phyloP scores from a whole-genome alignment of 208 protist species.

The Leishmania aethiopica region DNA sequence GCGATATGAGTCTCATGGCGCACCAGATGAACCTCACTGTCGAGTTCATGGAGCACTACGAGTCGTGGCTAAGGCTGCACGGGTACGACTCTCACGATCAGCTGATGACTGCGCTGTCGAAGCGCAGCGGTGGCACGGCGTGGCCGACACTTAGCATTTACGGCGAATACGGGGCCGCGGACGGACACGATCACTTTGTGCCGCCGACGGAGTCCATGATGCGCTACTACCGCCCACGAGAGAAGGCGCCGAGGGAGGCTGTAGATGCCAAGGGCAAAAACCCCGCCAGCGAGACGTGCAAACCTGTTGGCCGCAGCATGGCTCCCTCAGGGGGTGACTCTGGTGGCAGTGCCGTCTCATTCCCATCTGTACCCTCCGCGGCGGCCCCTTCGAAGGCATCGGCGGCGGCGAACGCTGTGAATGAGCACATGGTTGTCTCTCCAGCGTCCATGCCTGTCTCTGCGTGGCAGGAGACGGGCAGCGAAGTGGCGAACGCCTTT shows the following conservation, averaged over 20 bases:
- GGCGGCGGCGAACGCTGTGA: background rate
- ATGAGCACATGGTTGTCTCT: constrained; percentile 5
- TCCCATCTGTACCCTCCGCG: background rate
- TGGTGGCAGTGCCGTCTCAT: background rate
- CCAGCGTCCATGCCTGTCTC: background rate
- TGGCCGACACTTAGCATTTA: constrained; percentile 30
- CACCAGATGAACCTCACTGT: constrained; percentile 45
- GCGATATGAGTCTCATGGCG: constrained; percentile 74
- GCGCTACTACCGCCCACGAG: constrained; percentile 9
- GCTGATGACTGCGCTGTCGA: constrained; percentile 53
- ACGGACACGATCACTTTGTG: constrained; percentile 36
- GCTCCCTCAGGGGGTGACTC: background rate
- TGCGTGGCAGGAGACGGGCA: background rate
- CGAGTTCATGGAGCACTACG: constrained; percentile 71
- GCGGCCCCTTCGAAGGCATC: background rate
- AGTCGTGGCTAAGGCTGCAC: constrained; percentile 68
- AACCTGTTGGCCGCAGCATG: background rate
- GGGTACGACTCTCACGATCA: constrained; percentile 56
- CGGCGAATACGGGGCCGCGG: background rate
- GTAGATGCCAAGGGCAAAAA: background rate
- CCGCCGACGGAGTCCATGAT: constrained; percentile 37
- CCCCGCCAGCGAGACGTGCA: constrained; percentile 1
- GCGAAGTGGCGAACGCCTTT: constrained; percentile 5
- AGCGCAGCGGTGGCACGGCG: constrained; percentile 26
- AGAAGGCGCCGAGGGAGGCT: background rate